Percentiles rank a stretch among this genome's conserved stretches.
Evolutionary conservation across 495 filamentous ascomycete genomes (phyloP).

Genomic region (Tuber microsphaerosporum): DNA sequence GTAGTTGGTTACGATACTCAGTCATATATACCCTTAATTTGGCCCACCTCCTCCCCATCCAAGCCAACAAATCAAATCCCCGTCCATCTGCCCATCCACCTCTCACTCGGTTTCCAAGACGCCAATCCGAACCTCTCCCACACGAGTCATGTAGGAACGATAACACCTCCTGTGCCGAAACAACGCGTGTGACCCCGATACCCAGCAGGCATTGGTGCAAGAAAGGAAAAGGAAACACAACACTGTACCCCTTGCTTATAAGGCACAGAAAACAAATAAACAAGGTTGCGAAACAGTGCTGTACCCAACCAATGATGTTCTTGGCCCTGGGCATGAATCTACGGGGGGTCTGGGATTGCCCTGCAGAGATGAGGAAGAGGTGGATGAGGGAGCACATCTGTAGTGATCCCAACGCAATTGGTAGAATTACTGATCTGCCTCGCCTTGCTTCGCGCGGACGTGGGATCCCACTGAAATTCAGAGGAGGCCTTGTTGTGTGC

Average conservation of each 20-base stretch:
- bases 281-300: background rate
- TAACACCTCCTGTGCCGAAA: background rate
- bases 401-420: background rate
- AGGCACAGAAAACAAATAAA: background rate
- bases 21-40: background rate
- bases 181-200: background rate
- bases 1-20: background rate
- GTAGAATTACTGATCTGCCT: background rate
- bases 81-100: background rate
- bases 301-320: background rate
- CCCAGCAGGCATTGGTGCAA: background rate
- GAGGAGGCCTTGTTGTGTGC: background rate
- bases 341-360: too few relatives aligned
- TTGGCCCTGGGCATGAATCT: background rate
- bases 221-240: background rate
- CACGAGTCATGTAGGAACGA: background rate
- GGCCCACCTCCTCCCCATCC: too few relatives aligned
- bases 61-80: background rate
- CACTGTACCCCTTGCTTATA: background rate
- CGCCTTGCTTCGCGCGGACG: background rate
- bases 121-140: background rate
- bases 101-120: background rate
- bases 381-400: background rate
- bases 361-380: background rate
- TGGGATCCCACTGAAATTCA: background rate